phyloP scores from a whole-genome alignment of 768 basidiomycete species.

The Mycena crocata region DNA sequence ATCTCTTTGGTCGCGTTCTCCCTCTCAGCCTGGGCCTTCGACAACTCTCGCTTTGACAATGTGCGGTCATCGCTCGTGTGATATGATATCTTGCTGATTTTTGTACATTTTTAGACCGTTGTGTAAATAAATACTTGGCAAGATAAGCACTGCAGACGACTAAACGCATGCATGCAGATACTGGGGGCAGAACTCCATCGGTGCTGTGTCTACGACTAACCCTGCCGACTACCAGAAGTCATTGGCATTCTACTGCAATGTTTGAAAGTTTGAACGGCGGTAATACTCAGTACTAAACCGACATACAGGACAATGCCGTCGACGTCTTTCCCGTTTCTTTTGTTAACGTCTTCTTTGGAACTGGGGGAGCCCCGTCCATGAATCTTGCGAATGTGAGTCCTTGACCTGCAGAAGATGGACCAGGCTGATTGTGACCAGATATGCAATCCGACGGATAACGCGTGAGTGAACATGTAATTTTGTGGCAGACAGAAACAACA shows the following conservation, averaged over 20 bases:
- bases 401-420: background rate
- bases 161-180: too few relatives aligned
- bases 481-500: too few relatives aligned
- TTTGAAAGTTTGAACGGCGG: too few relatives aligned
- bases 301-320: conserved; percentile 67
- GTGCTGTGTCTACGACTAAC: conserved; percentile 61
- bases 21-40: conserved; percentile 54
- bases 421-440: conserved; percentile 49
- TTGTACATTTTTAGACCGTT: conserved; percentile 54
- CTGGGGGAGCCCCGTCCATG: conserved; percentile 70
- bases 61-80: conserved; percentile 47
- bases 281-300: too few relatives aligned
- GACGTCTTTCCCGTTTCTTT: conserved; percentile 81
- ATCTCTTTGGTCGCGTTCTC: conserved; percentile 32
- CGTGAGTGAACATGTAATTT: too few relatives aligned
- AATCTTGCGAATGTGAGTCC: conserved; percentile 74
- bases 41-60: conserved; percentile 71
- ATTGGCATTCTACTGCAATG: conserved; percentile 74
- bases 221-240: conserved; percentile 69
- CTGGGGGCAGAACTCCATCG: conserved; percentile 84
- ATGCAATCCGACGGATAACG: conserved; percentile 69
- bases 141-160: too few relatives aligned
- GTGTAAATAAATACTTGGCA: too few relatives aligned
- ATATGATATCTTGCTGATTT: background rate
- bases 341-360: conserved; percentile 71